Evolutionary conservation across 495 filamentous ascomycete species (phyloP).

Genomic region (Penicillium longicatenatum): DNA sequence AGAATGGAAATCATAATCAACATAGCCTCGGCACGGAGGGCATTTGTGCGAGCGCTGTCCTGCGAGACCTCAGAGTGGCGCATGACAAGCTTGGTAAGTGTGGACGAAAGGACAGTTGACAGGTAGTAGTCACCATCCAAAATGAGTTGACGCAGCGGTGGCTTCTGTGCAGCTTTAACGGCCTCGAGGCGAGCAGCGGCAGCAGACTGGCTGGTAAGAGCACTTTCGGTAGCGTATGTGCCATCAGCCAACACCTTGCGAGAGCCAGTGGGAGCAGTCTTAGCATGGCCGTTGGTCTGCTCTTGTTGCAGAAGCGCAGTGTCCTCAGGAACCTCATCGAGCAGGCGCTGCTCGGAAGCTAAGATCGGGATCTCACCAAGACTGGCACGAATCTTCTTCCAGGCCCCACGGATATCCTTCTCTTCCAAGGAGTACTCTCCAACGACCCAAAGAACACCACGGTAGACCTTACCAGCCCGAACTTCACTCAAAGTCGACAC

Average conservation of each 20-base stretch:
- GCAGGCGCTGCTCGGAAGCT: conserved; percentile 88
- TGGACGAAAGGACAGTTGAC: conserved; percentile 90
- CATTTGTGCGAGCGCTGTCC: conserved; percentile 86
- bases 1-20: conserved; percentile 99
- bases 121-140: conserved; percentile 97
- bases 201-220: conserved; percentile 88
- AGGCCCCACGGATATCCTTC: conserved; percentile 92
- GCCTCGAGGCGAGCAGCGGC: conserved; percentile 91
- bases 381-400: conserved; percentile 93
- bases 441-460: conserved; percentile 95
- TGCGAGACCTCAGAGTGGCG: conserved; percentile 92
- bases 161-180: conserved; percentile 95
- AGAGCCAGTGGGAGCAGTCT: conserved; percentile 78
- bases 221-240: conserved; percentile 95
- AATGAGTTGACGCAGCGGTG: conserved; percentile 91
- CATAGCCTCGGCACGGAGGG: conserved; percentile 96
- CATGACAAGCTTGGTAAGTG: conserved; percentile 97
- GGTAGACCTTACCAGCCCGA: conserved; percentile 94
- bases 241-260: conserved; percentile 93
- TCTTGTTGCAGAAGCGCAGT: conserved; percentile 59
- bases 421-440: conserved; percentile 96
- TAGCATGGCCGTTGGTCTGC: conserved; percentile 80
- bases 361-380: conserved; percentile 97
- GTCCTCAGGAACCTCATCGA: conserved; percentile 78
- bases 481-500: conserved; percentile 93